Evolutionary conservation across 2,329 filamentous ascomycete species (phyloP).

Genomic region (Stenocarpella maydis): DNA sequence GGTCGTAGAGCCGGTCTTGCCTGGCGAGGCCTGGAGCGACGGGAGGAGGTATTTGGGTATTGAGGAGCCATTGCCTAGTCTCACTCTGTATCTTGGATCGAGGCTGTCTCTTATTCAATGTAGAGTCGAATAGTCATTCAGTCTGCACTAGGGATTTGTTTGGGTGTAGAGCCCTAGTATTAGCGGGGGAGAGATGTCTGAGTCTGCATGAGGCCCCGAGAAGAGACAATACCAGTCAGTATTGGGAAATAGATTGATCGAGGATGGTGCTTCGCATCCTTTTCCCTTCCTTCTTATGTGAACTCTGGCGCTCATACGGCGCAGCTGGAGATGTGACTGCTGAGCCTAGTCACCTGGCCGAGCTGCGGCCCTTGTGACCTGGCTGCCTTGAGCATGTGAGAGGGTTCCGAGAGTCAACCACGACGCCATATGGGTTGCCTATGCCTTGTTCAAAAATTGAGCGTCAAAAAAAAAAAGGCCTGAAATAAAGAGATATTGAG

Average conservation of each 20-base stretch:
- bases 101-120: not conserved
- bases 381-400: constrained; percentile 24
- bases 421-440: not conserved
- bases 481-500: not conserved
- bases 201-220: not conserved
- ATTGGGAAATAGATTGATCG: not conserved
- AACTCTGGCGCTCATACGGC: not conserved
- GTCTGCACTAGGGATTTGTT: too few species aligned
- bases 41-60: not conserved
- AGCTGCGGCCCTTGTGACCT: constrained; percentile 16
- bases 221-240: not conserved
- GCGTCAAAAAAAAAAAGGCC: not conserved
- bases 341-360: constrained; percentile 16
- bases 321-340: constrained; percentile 21
- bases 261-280: not conserved
- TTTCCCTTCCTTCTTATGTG: constrained; percentile 2
- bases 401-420: not conserved
- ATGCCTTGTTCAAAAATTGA: not conserved
- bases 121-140: not conserved
- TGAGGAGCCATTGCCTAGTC: constrained; percentile 14
- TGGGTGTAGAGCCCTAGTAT: not conserved
- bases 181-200: constrained; percentile 9
- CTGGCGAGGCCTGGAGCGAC: constrained; percentile 18
- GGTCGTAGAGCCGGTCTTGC: not conserved
- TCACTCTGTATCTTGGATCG: not conserved